Percentiles rank a stretch among this genome's conserved stretches.
Evolutionary conservation across 1,139 yeast species (phyloP).

Genomic region (Nadsonia starkeyi-henricii): DNA sequence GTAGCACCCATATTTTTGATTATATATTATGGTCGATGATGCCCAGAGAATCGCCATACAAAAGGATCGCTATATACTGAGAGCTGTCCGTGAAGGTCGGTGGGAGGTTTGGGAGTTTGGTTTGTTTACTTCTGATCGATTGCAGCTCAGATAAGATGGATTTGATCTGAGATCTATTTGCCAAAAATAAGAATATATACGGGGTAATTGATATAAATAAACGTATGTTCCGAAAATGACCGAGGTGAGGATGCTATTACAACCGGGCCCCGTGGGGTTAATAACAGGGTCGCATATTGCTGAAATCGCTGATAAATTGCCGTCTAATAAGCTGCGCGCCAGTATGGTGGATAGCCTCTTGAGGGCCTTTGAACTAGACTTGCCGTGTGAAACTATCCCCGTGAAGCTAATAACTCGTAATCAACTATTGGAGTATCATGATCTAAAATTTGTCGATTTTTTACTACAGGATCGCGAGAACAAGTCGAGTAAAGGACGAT

Average conservation of each 20-base stretch:
- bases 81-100: too few relatives aligned
- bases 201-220: too few relatives aligned
- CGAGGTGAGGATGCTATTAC: too few relatives aligned
- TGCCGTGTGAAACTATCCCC: slow-evolving; percentile 8
- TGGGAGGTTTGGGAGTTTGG: too few relatives aligned
- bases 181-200: too few relatives aligned
- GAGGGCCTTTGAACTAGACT: slow-evolving; percentile 28
- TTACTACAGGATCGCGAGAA: slow-evolving; percentile 15
- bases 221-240: too few relatives aligned
- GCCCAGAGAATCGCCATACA: neutral
- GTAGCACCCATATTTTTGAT: slow-evolving; percentile 8
- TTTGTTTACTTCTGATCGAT: too few relatives aligned
- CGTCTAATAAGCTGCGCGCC: slow-evolving; percentile 40
- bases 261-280: slow-evolving; percentile 17
- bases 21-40: neutral
- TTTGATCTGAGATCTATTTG: too few relatives aligned
- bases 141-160: too few relatives aligned
- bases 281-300: slow-evolving; percentile 20
- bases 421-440: slow-evolving; percentile 28
- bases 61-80: neutral
- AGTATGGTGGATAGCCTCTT: slow-evolving; percentile 33
- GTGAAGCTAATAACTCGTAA: slow-evolving; percentile 15
- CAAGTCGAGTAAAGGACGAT: too few relatives aligned
- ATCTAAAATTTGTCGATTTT: slow-evolving; percentile 25
- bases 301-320: slow-evolving; percentile 32